A percentile compares a stretch with the other conserved stretches of the same genome.
phyloP scores from a whole-genome alignment of 1,139 yeast genomes.

The Nematodospora anomalae region DNA sequence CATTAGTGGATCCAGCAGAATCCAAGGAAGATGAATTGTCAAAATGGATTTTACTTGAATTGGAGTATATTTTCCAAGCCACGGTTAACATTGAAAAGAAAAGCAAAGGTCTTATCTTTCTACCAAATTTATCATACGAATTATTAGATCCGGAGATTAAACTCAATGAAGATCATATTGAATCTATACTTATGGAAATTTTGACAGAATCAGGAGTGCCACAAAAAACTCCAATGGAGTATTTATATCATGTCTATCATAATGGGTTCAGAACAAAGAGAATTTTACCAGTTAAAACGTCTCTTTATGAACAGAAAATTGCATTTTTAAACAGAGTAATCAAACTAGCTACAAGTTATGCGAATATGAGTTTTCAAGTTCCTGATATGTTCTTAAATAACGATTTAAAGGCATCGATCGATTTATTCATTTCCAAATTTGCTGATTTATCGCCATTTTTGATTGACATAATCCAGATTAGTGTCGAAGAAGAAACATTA shows the following conservation, averaged over 20 bases:
- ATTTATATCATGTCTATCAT: conserved; percentile 46
- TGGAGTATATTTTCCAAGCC: conserved; percentile 44
- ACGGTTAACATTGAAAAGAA: conserved; percentile 21
- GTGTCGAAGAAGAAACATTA: conserved; percentile 66
- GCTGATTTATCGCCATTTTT: conserved; percentile 54
- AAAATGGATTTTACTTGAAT: conserved; percentile 29
- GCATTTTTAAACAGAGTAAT: conserved; percentile 50
- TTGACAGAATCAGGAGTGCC: conserved; percentile 52
- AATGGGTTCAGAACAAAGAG: conserved; percentile 40
- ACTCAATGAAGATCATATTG: conserved; percentile 34
- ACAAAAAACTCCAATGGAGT: conserved; percentile 43
- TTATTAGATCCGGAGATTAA: conserved; percentile 23
- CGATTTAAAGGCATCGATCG: conserved; percentile 30
- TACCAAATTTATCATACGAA: conserved; percentile 42
- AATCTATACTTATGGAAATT: conserved; percentile 54
- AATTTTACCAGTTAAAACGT: conserved; percentile 41
- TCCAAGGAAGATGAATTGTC: conserved; percentile 23
- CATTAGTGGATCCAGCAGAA: conserved; percentile 5
- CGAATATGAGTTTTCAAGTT: conserved; percentile 66
- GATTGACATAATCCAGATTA: conserved; percentile 54
- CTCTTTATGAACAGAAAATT: conserved; percentile 36
- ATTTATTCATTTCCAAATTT: conserved; percentile 30
- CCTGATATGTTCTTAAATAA: conserved; percentile 61
- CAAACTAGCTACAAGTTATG: conserved; percentile 62
- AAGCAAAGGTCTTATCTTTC: conserved; percentile 21